Evolutionary conservation across 345 rosid species (phyloP).

Genomic region (Garcia nutans): DNA sequence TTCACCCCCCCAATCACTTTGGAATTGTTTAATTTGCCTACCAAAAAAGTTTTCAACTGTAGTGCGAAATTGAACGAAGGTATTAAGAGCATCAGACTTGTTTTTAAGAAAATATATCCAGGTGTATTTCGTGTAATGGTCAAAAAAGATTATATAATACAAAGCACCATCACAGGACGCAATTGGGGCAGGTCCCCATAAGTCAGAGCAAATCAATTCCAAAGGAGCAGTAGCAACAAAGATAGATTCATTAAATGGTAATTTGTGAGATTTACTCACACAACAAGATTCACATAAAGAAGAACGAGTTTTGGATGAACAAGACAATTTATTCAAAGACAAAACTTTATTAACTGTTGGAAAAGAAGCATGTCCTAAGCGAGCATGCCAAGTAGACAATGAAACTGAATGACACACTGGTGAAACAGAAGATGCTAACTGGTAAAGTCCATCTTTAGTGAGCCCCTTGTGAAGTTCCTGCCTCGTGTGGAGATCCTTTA

Average conservation of each 20-base stretch:
- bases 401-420: neutral
- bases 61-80: no score
- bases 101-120: no score
- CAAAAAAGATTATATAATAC: no score
- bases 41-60: no score
- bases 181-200: neutral
- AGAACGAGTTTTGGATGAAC: no score
- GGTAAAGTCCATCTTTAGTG: neutral
- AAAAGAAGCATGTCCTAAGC: constrained; percentile 4
- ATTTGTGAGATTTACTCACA: neutral
- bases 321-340: no score
- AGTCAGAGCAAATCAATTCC: neutral
- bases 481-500: neutral
- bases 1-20: no score
- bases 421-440: neutral
- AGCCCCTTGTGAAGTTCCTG: neutral
- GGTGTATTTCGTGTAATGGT: no score
- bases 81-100: no score
- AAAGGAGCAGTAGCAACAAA: neutral
- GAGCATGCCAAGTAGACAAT: no score
- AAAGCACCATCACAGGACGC: neutral
- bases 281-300: neutral
- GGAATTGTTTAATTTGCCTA: no score
- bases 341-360: neutral
- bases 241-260: neutral